These are phyloP conservation scores for Yamadazyma endophytica DNA, from an alignment of 805 yeast genomes.

Conservation along the genomic window DNA sequence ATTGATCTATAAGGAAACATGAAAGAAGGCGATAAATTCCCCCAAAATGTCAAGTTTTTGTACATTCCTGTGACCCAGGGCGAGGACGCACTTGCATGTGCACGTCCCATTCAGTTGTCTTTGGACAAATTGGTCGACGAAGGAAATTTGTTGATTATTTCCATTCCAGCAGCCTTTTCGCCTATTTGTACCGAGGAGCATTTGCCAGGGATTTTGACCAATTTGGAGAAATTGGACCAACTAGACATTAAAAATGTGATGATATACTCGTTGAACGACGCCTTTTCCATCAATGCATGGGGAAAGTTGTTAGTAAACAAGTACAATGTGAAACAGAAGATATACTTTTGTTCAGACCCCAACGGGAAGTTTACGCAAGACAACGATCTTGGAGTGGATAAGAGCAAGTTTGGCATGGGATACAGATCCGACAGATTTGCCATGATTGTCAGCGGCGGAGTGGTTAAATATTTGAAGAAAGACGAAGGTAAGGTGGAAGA, in stretches of 20 bases:
- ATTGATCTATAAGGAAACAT: constrained; percentile 2
- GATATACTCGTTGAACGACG: constrained; percentile 38
- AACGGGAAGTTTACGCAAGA: constrained; percentile 28
- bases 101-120: constrained; percentile 28
- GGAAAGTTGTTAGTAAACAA: constrained; percentile 35
- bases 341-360: constrained; percentile 39
- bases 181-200: constrained; percentile 45
- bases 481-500: constrained; percentile 26
- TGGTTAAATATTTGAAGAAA: constrained; percentile 24
- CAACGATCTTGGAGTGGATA: constrained; percentile 29
- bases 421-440: constrained; percentile 39
- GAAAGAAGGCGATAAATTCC: constrained; percentile 29
- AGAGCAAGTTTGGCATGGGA: constrained; percentile 32
- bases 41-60: constrained; percentile 28
- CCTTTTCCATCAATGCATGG: constrained; percentile 43
- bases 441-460: constrained; percentile 24
- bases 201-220: constrained; percentile 33
- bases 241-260: constrained; percentile 29
- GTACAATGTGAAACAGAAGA: constrained; percentile 13
- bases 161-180: constrained; percentile 43
- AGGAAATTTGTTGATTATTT: constrained; percentile 26
- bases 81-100: constrained; percentile 30
- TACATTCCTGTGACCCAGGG: constrained; percentile 34
- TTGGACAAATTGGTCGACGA: constrained; percentile 28
- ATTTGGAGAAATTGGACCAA: constrained; percentile 32